A percentile compares a stretch with the other conserved stretches of the same genome.
These are phyloP conservation scores for Dovyalis caffra DNA, from an alignment of 345 rosid genomes.

Conservation along the genomic window DNA sequence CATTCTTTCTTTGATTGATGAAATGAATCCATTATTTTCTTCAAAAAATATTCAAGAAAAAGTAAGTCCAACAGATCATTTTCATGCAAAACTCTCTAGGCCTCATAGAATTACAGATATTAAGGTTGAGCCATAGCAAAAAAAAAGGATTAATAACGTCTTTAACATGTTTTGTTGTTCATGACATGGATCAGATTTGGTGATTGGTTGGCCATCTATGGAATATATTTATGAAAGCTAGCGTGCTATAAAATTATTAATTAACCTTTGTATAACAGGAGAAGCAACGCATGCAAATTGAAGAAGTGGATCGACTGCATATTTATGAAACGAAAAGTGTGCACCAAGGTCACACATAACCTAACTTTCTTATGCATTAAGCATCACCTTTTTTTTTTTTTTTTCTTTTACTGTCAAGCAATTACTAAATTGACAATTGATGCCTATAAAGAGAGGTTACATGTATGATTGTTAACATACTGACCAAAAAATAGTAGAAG, in stretches of 20 bases:
- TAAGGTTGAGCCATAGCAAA: neutral
- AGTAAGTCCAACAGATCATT: too few relatives aligned
- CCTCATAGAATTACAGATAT: too few relatives aligned
- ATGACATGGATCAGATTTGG: neutral
- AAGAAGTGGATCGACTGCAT: neutral
- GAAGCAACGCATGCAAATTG: neutral
- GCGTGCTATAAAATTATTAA: neutral
- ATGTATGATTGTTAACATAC: neutral
- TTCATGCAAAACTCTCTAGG: too few relatives aligned
- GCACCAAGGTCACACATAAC: neutral
- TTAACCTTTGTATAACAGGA: neutral
- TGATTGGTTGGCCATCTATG: neutral
- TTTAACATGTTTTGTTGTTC: too few relatives aligned
- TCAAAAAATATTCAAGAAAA: too few relatives aligned
- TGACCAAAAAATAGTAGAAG: neutral
- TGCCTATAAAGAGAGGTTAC: neutral
- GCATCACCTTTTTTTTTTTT: constrained; percentile 6
- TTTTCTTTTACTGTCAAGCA: neutral
- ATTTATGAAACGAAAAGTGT: neutral
- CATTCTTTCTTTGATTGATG: too few relatives aligned
- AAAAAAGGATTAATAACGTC: too few relatives aligned
- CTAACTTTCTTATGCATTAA: constrained; percentile 19
- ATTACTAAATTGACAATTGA: neutral
- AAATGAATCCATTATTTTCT: too few relatives aligned
- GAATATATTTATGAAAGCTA: neutral